Base-by-base conservation (phyloP, 192 early-diverging fungal species). In the Lobosporangium transversale region DNA sequence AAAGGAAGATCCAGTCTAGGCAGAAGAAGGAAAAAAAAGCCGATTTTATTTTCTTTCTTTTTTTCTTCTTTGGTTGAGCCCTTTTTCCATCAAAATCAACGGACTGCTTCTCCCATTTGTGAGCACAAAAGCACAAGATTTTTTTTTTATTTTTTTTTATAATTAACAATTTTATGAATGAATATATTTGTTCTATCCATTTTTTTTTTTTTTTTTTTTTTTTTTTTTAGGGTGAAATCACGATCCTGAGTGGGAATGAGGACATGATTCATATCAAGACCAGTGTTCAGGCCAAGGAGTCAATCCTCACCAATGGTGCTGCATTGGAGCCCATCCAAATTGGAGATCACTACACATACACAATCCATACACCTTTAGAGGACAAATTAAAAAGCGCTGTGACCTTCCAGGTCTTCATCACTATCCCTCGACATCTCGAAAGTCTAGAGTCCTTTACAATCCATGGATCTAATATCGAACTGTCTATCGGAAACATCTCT, bases 221-320 rank as follows among this genome's bases (percentile, higher is more conserved):
- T n/a, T 49, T 15, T 36, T 49, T 37, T n/a, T 52, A 75, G 71
- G 71, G 71, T 20, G 71, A 75, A 26, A 75, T 76, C 50, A 76
- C 73, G 12, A 67, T 76, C n/a, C 29, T 76, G 45, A 76, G 73
- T 30, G 73, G 64, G 2, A 76, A 57, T 23, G 73, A 76, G 36
- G 73, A 76, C 31, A 67, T 76, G 64, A 52, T 76, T 36, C 73
- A 67, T 1, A 76, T 76, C 65, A 55, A 62, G 59, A 62, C 73
- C 29, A 62, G 58, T 30, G 59, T 76, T 35, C 73, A 76, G 31
- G 73, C 73, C 48, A 76, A 76, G 29, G 73, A 67, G n/a, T 76
- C 73, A 26, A 67, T 76, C 40, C 21, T 76, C 52, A 76, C 66
- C 47, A 76, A 76, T n/a, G 73, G 64, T 3, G 73, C 73, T 1